These are phyloP conservation scores for Cryptococcus sp. DNA, from an alignment of 1,284 basidiomycete genomes.

Conservation along the genomic window DNA sequence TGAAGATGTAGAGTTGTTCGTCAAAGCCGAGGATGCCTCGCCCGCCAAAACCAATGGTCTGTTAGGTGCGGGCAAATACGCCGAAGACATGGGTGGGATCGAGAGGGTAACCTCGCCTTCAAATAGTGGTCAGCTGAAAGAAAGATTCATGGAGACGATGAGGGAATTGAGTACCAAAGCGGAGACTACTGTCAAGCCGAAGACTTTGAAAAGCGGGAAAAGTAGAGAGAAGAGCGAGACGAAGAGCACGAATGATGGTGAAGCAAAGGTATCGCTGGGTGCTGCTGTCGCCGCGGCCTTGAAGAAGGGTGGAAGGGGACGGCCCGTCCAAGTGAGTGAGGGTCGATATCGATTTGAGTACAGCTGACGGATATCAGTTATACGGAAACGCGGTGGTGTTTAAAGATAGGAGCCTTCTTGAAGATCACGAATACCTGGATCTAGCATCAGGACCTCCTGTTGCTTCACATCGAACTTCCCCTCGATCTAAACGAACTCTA, in stretches of 20 bases:
- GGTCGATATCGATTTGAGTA: not conserved
- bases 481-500: conserved; percentile 43
- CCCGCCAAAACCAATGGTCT: not conserved
- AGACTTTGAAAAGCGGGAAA: conserved; percentile 13
- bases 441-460: conserved; percentile 50
- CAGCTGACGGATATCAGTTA: conserved; percentile 17
- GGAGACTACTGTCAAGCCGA: conserved; percentile 6
- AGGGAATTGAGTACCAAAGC: conserved; percentile 34
- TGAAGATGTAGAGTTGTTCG: conserved; percentile 51
- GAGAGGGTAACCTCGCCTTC: conserved; percentile 14
- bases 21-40: conserved; percentile 38
- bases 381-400: conserved; percentile 50
- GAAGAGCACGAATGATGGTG: conserved; percentile 14
- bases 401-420: conserved; percentile 50
- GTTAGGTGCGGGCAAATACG: conserved; percentile 8
- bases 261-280: conserved; percentile 23
- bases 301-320: conserved; percentile 50
- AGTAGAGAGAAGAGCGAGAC: conserved; percentile 8
- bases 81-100: not conserved
- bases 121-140: conserved; percentile 36
- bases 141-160: conserved; percentile 53
- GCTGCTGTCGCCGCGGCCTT: conserved; percentile 43
- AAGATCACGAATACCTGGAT: conserved; percentile 50
- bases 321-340: conserved; percentile 39
- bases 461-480: conserved; percentile 39